These are phyloP conservation scores for Nakataea oryzae DNA, from an alignment of 2,329 filamentous ascomycete genomes.

Conservation along the genomic window DNA sequence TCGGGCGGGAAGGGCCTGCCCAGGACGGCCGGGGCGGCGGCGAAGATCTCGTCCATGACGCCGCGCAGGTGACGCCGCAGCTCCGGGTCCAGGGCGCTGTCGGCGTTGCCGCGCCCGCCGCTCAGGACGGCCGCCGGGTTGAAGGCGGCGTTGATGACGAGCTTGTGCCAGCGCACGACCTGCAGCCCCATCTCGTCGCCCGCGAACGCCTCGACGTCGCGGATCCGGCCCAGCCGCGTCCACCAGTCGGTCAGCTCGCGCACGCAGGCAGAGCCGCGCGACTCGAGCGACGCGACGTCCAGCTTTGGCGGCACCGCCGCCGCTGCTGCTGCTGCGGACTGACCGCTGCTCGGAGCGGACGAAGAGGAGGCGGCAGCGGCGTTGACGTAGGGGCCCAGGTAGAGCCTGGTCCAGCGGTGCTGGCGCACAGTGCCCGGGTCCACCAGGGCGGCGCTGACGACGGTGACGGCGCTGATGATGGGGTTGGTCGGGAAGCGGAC, in stretches of 20 bases:
- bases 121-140: slow-evolving; percentile 62
- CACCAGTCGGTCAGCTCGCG: slow-evolving; percentile 42
- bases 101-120: slow-evolving; percentile 52
- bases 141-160: slow-evolving; percentile 67
- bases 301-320: slow-evolving; percentile 9
- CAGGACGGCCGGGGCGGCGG: slow-evolving; percentile 51
- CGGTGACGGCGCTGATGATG: slow-evolving; percentile 59
- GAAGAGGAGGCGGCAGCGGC: slow-evolving; percentile 11
- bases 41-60: slow-evolving; percentile 61
- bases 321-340: slow-evolving; percentile 9
- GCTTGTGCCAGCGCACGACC: slow-evolving; percentile 64
- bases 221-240: slow-evolving; percentile 45
- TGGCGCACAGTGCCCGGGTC: slow-evolving; percentile 53
- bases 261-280: slow-evolving; percentile 28
- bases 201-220: slow-evolving; percentile 50
- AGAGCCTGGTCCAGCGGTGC: slow-evolving; percentile 65
- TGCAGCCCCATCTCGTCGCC: slow-evolving; percentile 53
- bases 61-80: slow-evolving; percentile 50
- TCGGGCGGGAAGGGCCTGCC: slow-evolving; percentile 47
- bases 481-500: slow-evolving; percentile 48
- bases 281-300: background rate
- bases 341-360: slow-evolving; percentile 1
- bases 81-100: slow-evolving; percentile 54
- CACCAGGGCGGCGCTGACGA: slow-evolving; percentile 58
- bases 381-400: slow-evolving; percentile 53